A percentile compares a stretch with the other conserved stretches of the same genome.
Conservation (phyloP, 495 filamentous ascomycete species). For the Podospora bellae-mahoneyi region DNA sequence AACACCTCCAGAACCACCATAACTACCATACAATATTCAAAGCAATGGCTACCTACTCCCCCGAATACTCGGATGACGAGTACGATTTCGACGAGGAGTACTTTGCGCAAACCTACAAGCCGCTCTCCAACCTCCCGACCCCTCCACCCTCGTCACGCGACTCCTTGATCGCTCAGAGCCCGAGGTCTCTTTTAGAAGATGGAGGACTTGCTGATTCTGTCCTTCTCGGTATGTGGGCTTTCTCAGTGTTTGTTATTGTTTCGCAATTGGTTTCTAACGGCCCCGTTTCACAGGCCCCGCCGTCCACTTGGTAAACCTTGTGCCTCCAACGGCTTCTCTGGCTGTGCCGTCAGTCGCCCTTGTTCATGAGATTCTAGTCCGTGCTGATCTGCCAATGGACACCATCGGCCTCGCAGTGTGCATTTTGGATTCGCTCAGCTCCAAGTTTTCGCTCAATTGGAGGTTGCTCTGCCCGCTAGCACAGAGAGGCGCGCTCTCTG, state of each 20-base stretch:
- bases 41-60: conserved; percentile 28
- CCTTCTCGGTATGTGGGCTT: conserved; percentile 43
- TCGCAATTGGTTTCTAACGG: conserved; percentile 7
- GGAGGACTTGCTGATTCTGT: conserved; percentile 39
- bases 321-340: conserved; percentile 52
- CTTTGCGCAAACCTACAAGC: conserved; percentile 55
- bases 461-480: conserved; percentile 47
- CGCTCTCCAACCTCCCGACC: conserved; percentile 58
- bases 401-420: conserved; percentile 53
- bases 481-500: conserved; percentile 14
- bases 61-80: conserved; percentile 43
- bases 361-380: conserved; percentile 51
- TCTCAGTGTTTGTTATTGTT: neutral
- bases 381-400: conserved; percentile 48
- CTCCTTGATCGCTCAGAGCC: conserved; percentile 40
- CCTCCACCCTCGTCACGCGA: conserved; percentile 52
- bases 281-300: conserved; percentile 44
- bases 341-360: conserved; percentile 46
- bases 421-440: conserved; percentile 54
- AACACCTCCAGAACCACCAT: conserved; percentile 2
- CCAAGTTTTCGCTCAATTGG: conserved; percentile 53
- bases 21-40: neutral
- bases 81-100: conserved; percentile 53
- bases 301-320: conserved; percentile 53
- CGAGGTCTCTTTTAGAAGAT: conserved; percentile 42